Percentiles rank a stretch among this genome's conserved stretches.
Evolutionary conservation across 495 filamentous ascomycete species (phyloP).

Genomic region (Talaromyces thailandensis): DNA sequence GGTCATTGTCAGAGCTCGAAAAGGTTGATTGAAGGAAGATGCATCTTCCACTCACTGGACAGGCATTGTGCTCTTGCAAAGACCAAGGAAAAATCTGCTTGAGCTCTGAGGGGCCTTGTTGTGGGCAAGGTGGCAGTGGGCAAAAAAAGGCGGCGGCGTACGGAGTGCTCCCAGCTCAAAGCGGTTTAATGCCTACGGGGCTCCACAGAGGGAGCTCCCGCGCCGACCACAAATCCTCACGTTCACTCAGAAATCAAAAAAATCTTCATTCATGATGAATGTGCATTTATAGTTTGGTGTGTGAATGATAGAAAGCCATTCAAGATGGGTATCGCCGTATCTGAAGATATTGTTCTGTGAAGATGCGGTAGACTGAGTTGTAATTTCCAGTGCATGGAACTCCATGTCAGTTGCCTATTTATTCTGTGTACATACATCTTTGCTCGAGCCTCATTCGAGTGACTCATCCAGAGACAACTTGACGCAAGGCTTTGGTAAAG

Average conservation of each 20-base stretch:
- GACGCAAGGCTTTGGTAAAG: background rate
- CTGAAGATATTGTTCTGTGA: background rate
- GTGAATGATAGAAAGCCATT: no score
- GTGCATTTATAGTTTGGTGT: background rate
- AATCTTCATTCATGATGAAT: no score
- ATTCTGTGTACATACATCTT: background rate
- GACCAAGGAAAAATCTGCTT: background rate
- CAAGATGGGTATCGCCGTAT: background rate
- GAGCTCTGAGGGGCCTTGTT: constrained; percentile 1
- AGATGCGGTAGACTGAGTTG: background rate
- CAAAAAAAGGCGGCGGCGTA: constrained; percentile 2
- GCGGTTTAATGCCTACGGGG: background rate
- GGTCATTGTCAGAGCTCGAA: constrained; percentile 5
- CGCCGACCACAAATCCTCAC: background rate
- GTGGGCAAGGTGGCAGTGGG: constrained; percentile 2
- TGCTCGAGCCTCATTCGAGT: background rate
- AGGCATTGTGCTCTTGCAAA: constrained; percentile 6
- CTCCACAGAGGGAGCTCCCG: constrained; percentile 1
- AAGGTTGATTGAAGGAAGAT: background rate
- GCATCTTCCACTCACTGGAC: constrained; percentile 7
- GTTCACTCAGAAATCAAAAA: background rate
- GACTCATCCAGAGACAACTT: background rate
- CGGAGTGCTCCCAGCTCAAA: background rate
- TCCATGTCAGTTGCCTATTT: background rate
- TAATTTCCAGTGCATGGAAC: background rate